These are phyloP conservation scores for Phytophthora nicotianae DNA, from an alignment of 352 stramenopile genomes.

Conservation along the genomic window DNA sequence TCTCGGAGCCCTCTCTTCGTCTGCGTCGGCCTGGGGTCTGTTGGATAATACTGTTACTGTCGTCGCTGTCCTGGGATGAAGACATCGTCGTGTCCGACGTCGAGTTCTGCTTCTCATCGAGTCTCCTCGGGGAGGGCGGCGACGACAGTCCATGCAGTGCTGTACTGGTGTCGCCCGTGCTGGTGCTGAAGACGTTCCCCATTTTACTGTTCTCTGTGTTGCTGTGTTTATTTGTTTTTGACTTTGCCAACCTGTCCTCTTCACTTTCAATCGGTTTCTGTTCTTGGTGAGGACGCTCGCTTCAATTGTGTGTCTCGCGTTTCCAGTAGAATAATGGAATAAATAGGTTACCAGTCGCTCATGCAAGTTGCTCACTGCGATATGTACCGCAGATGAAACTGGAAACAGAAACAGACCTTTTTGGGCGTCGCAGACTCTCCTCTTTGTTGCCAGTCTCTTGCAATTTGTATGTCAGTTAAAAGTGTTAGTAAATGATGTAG, in stretches of 20 bases:
- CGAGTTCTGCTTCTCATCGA: slow-evolving; percentile 45
- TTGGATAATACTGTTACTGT: slow-evolving; percentile 25
- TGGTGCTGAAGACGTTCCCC: slow-evolving; percentile 34
- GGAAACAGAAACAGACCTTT: slow-evolving; percentile 6
- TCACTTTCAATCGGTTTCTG: slow-evolving; percentile 13
- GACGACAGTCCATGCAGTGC: not conserved
- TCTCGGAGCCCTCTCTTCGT: slow-evolving; percentile 19
- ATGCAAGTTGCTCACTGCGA: slow-evolving; percentile 1
- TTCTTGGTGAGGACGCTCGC: slow-evolving; percentile 1
- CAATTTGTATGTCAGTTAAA: slow-evolving; percentile 1
- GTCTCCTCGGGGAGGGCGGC: not conserved
- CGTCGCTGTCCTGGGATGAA: slow-evolving; percentile 43
- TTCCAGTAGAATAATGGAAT: slow-evolving; percentile 31
- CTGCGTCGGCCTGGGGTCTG: slow-evolving; percentile 17
- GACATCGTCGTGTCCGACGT: slow-evolving; percentile 62
- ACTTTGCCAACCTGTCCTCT: not conserved
- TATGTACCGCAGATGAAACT: not conserved
- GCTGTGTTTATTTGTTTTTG: not conserved
- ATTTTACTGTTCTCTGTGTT: slow-evolving; percentile 7
- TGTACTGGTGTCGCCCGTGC: slow-evolving; percentile 5
- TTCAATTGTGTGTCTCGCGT: slow-evolving; percentile 35
- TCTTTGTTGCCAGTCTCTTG: slow-evolving; percentile 2
- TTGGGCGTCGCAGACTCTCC: slow-evolving; percentile 5
- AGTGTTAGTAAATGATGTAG: not conserved
- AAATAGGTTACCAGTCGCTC: not conserved